phyloP scores from a whole-genome alignment of 2,329 filamentous ascomycete genomes.

The Xylaria sp. region DNA sequence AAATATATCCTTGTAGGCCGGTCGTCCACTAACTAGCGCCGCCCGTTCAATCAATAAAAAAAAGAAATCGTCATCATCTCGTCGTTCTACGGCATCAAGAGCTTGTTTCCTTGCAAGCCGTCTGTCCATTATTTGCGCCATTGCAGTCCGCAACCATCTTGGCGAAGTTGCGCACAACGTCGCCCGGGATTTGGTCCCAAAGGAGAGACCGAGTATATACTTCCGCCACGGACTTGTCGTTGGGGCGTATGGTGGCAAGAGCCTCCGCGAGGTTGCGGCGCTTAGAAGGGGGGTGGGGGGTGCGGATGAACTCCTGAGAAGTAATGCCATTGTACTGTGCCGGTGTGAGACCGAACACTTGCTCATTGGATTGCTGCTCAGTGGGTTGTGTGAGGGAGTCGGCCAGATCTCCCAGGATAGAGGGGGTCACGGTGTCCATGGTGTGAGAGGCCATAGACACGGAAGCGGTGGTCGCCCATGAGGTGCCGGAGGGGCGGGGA shows the following conservation, averaged over 20 bases:
- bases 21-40: not conserved
- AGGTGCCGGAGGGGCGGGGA: slow-evolving; percentile 48
- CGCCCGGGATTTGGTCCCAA: slow-evolving; percentile 88
- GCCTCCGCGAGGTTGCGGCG: slow-evolving; percentile 75
- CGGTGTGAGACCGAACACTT: slow-evolving; percentile 78
- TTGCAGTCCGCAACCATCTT: slow-evolving; percentile 80
- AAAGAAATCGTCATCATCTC: slow-evolving; percentile 31
- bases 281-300: slow-evolving; percentile 49
- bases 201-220: slow-evolving; percentile 89
- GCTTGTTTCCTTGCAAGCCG: slow-evolving; percentile 40
- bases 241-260: slow-evolving; percentile 70
- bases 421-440: slow-evolving; percentile 49
- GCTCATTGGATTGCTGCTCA: slow-evolving; percentile 80
- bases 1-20: not conserved
- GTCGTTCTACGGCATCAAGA: slow-evolving; percentile 38
- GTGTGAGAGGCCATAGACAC: slow-evolving; percentile 39
- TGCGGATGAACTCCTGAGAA: slow-evolving; percentile 57
- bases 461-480: slow-evolving; percentile 40
- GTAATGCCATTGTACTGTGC: slow-evolving; percentile 85
- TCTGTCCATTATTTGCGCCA: slow-evolving; percentile 39
- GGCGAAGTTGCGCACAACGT: slow-evolving; percentile 88
- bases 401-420: slow-evolving; percentile 61
- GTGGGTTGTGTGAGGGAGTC: slow-evolving; percentile 67
- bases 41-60: not conserved
- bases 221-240: slow-evolving; percentile 70